Evolutionary conservation across 306 rosid species (phyloP), one percentile per base, ranked within the genome.

Genomic region (Vachellia pachyceras): DNA sequence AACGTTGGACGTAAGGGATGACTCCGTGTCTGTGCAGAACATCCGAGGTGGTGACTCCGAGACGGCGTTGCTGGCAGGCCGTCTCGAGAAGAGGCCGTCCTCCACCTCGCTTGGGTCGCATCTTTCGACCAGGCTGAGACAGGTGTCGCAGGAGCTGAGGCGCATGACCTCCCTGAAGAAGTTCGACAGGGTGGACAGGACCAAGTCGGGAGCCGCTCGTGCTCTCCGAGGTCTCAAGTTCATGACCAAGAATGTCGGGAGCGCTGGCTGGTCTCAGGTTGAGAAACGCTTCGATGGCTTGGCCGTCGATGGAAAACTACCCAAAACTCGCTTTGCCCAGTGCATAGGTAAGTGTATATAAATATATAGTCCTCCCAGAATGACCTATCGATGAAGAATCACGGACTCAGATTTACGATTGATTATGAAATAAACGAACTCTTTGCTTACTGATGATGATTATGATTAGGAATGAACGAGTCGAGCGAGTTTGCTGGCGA

Each of bases 121-220:
- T 36, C 44, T 92, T 79, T 52, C 91, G 80, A 84, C 80, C 75
- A 8, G 85, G 65, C 85, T 73, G 25, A 84, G 77, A 36, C 94
- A 94, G 57, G 94, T 92, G 3, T 94, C 98, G 3, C 94, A 88
- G 82, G 98, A 94, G 46, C 73, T 94, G 35, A 92, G 76, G 82
- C 91, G 93, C 37, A 94, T 94, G 92, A 70, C 97, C 0, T 94
- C 98, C 0, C 77, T 87, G 5, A 89, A 87, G 73, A 69, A 80
- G 5, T 86, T 87, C 57, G 84, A 89, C 23, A 83, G 37, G 29
- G 50, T 88, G 10, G 97, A 94, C 25, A 57, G 95, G 44, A 80
- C 67, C 29, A 92, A 94, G 44, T 88, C 97, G 0, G 94, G 95
- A 0, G 98, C 97, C 1, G 83, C 89, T 17, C 91, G 92, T 40